Evolutionary conservation across 306 rosid species (phyloP), one percentile per base, ranked within the genome.

Genomic region (Trifolium subterraneum): DNA sequence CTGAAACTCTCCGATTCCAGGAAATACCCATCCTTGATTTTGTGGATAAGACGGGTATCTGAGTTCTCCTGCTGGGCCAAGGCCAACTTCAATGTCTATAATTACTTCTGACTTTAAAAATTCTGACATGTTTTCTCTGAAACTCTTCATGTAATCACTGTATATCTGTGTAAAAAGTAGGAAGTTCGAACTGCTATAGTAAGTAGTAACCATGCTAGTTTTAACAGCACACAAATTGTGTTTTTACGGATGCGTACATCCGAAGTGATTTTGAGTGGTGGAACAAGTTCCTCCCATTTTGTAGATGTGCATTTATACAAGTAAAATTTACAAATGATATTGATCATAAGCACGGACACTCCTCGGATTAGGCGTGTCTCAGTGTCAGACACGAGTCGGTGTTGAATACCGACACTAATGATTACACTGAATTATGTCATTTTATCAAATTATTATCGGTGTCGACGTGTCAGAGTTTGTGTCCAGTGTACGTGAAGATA

Each of bases 1-100:
- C 93, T 93, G 97, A 84, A 90, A 93, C 72, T 90, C 98, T 85
- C 98, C 98, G 36, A 93, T 89, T 19, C 98, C 97, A 20, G 97
- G 97, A 77, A 74, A 90, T 20, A 0, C 68, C 98, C 98, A 90
- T 66, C 96, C 98, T 75, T 90, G 93, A 72, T 12, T 87, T 78
- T 75, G 81, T n/a, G 92, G 92, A 83, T 93, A 93, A 73, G 97
- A 93, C 35, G 97, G 93, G 79, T 85, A 88, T 80, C 97, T 88
- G 51, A 93, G 91, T 85, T 93, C 98, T 70, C 97, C 98, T 0
- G 96, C 90, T 6, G 96, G 93, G 4, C 97, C 93, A 71, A 86
- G 89, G 9, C 98, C 97, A 9, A 90, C 93, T 85, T 93, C 97
- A 80, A 90, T 81, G 83, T 90, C 97, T 73, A 85, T 33, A 9